A percentile compares a stretch with the other conserved stretches of the same genome.
Evolutionary conservation across 148 eudicot species (phyloP).

Genomic region (Silene uniflora): DNA sequence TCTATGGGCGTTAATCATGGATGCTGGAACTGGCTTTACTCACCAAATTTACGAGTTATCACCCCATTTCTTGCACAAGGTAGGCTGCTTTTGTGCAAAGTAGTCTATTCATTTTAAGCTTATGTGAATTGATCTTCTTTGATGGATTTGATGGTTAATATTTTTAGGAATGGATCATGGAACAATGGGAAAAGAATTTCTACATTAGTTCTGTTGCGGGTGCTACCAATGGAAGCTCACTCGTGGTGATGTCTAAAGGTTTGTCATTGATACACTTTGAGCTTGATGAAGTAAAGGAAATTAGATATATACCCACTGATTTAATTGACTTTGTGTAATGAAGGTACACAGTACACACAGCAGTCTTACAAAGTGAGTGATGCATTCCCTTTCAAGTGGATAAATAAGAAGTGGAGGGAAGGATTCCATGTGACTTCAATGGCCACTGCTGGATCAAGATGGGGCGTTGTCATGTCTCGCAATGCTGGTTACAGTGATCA

Average conservation of each 20-base stretch:
- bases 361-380: slow-evolving; percentile 90
- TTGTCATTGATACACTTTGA: slow-evolving; percentile 17
- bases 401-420: slow-evolving; percentile 89
- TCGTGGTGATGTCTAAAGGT: slow-evolving; percentile 96
- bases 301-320: slow-evolving; percentile 33
- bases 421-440: slow-evolving; percentile 85
- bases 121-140: neutral
- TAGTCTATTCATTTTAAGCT: neutral
- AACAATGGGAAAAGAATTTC: slow-evolving; percentile 89
- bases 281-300: neutral
- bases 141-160: slow-evolving; percentile 4
- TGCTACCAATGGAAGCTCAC: slow-evolving; percentile 68
- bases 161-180: slow-evolving; percentile 74
- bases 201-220: slow-evolving; percentile 90
- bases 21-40: slow-evolving; percentile 75
- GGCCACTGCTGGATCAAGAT: slow-evolving; percentile 83
- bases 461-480: slow-evolving; percentile 92
- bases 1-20: slow-evolving; percentile 89
- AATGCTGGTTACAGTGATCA: slow-evolving; percentile 82
- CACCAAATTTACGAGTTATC: slow-evolving; percentile 79
- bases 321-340: neutral
- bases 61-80: slow-evolving; percentile 76
- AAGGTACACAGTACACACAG: slow-evolving; percentile 44
- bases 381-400: slow-evolving; percentile 88
- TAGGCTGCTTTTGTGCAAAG: slow-evolving; percentile 16